Conservation (phyloP, 2,329 filamentous ascomycete species). For the Pyrenochaeta sp. region DNA sequence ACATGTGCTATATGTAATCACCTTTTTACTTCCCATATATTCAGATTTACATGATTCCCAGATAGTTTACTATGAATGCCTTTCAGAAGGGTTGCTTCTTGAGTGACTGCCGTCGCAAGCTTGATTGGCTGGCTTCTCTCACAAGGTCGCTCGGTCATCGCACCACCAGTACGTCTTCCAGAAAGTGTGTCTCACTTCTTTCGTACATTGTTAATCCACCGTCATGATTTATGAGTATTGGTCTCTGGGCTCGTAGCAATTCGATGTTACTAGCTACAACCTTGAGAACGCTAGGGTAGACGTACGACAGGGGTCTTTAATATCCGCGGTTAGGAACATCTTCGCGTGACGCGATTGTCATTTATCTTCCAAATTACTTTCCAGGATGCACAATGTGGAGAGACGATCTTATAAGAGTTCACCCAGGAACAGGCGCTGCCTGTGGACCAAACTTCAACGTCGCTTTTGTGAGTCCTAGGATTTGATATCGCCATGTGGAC, state of each 20-base stretch:
- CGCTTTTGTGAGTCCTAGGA: neutral
- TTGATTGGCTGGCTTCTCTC: too few relatives aligned
- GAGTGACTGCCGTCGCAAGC: too few relatives aligned
- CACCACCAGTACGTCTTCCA: neutral
- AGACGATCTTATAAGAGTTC: neutral
- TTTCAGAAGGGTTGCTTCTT: too few relatives aligned
- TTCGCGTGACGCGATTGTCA: constrained; percentile 14
- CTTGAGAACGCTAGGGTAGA: neutral
- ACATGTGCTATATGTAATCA: neutral
- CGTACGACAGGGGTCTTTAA: neutral
- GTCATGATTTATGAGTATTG: too few relatives aligned
- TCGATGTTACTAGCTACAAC: neutral
- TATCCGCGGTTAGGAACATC: constrained; percentile 10
- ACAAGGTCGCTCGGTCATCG: too few relatives aligned
- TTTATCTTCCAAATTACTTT: constrained; percentile 14
- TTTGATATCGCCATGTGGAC: constrained; percentile 9
- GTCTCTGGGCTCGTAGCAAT: too few relatives aligned
- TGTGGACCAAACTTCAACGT: neutral
- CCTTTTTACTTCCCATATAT: neutral
- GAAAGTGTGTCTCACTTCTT: neutral
- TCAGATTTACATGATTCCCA: neutral
- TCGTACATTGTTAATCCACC: too few relatives aligned
- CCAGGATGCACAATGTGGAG: neutral
- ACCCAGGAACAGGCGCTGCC: neutral
- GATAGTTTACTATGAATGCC: too few relatives aligned